Conservation (phyloP, 2,329 filamentous ascomycete species). For the Bipolaris zeicola region DNA sequence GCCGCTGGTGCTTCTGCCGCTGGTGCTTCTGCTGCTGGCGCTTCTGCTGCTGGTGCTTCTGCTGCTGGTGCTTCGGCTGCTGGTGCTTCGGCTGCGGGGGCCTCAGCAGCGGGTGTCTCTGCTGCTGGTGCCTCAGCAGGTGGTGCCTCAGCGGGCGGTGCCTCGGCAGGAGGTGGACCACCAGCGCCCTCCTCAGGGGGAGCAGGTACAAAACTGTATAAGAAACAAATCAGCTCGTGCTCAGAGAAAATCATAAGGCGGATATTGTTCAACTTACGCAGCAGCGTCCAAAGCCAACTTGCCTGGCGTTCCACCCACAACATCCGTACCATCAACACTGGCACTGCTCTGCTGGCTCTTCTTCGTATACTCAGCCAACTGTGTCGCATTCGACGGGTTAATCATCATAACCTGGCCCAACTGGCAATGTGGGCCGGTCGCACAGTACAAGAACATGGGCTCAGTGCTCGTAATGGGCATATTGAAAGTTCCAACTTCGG, state of each 20-base stretch:
- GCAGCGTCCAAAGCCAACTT: conserved; percentile 31
- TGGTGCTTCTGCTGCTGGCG: conserved; percentile 9
- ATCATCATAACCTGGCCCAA: conserved; percentile 38
- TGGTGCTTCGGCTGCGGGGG: conserved; percentile 8
- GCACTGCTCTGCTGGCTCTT: conserved; percentile 27
- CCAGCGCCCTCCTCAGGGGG: conserved; percentile 26
- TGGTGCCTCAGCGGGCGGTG: conserved; percentile 4
- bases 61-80: neutral
- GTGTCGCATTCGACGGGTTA: conserved; percentile 29
- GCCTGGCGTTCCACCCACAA: conserved; percentile 28
- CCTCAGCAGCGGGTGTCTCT: neutral
- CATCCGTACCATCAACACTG: conserved; percentile 30
- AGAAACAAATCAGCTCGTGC: neutral
- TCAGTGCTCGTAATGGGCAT: conserved; percentile 37
- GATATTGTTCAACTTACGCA: conserved; percentile 23
- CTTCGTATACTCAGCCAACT: conserved; percentile 38
- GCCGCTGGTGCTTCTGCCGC: neutral
- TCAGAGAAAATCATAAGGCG: too few species aligned
- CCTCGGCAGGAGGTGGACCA: conserved; percentile 17
- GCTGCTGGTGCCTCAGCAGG: neutral
- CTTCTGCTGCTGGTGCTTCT: too few species aligned
- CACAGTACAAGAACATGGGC: conserved; percentile 41
- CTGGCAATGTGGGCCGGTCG: conserved; percentile 41
- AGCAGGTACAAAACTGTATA: conserved; percentile 27
- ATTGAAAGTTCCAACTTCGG: conserved; percentile 40